These are phyloP conservation scores for Plantago major DNA, from an alignment of 257 asterid species.

Conservation along the genomic window DNA sequence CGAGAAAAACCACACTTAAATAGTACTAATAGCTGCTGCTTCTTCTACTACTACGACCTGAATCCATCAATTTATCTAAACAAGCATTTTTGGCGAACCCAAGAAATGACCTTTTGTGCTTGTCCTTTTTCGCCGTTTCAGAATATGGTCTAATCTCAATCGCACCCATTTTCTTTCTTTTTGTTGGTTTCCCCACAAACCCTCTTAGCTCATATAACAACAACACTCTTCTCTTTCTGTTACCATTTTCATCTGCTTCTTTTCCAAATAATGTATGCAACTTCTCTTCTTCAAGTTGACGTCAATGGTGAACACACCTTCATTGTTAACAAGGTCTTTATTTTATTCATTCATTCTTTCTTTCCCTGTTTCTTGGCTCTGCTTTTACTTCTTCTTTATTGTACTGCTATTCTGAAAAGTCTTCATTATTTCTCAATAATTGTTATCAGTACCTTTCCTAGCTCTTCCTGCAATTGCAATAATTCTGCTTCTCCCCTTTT, in stretches of 20 bases:
- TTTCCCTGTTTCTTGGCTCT: background rate
- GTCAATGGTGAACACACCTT: slow-evolving; percentile 86
- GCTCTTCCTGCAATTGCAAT: background rate
- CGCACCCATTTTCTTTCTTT: slow-evolving; percentile 9
- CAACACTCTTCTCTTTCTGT: no score
- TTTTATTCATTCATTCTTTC: slow-evolving; percentile 1
- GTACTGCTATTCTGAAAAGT: no score
- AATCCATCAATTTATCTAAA: no score
- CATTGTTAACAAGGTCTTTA: slow-evolving; percentile 61
- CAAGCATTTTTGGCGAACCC: slow-evolving; percentile 35
- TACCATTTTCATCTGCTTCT: slow-evolving; percentile 12
- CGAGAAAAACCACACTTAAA: slow-evolving; percentile 8
- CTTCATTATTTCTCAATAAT: slow-evolving; percentile 2
- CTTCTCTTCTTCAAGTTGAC: slow-evolving; percentile 73
- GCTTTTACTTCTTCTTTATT: background rate
- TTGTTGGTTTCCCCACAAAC: slow-evolving; percentile 5
- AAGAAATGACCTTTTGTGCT: slow-evolving; percentile 49
- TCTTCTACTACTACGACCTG: no score
- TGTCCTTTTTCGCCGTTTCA: slow-evolving; percentile 40
- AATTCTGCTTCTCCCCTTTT: background rate
- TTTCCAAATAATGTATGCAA: slow-evolving; percentile 38
- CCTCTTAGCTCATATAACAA: no score
- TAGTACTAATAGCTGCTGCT: no score
- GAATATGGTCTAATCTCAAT: slow-evolving; percentile 37
- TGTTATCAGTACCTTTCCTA: slow-evolving; percentile 11